phyloP scores from a whole-genome alignment of 2,329 filamentous ascomycete species.

The Neopestalotiopsis clavispora region DNA sequence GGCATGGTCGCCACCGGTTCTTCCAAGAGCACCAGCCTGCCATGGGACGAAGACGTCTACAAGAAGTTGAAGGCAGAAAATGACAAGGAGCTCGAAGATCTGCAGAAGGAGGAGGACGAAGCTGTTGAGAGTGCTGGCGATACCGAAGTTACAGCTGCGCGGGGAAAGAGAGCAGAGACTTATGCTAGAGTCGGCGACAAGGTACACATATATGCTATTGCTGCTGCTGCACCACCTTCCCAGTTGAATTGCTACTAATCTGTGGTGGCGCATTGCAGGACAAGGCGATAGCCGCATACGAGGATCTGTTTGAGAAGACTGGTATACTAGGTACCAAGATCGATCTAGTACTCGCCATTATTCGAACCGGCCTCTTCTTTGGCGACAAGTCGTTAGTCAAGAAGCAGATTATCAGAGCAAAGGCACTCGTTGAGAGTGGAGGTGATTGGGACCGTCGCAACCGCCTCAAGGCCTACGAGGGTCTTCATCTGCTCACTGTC shows the following conservation, averaged over 20 bases:
- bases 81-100: slow-evolving; percentile 74
- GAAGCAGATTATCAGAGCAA: slow-evolving; percentile 90
- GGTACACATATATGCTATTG: slow-evolving; percentile 53
- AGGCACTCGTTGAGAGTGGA: slow-evolving; percentile 87
- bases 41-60: slow-evolving; percentile 93
- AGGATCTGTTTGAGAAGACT: slow-evolving; percentile 96
- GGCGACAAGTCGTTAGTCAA: slow-evolving; percentile 91
- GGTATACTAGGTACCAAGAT: slow-evolving; percentile 96
- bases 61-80: slow-evolving; percentile 77
- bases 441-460: slow-evolving; percentile 99
- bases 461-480: slow-evolving; percentile 97
- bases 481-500: slow-evolving; percentile 88
- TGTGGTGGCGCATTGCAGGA: slow-evolving; percentile 63
- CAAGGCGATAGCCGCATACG: slow-evolving; percentile 90
- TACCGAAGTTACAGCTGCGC: slow-evolving; percentile 89
- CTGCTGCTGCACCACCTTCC: background rate
- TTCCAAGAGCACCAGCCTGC: slow-evolving; percentile 69
- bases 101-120: slow-evolving; percentile 89
- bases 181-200: slow-evolving; percentile 97
- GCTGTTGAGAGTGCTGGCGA: slow-evolving; percentile 95
- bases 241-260: slow-evolving; percentile 20
- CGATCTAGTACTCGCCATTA: slow-evolving; percentile 93
- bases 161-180: slow-evolving; percentile 94
- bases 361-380: slow-evolving; percentile 94
- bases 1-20: slow-evolving; percentile 78